Conservation (phyloP, 2,329 filamentous ascomycete genomes). For the Colletotrichum horii region DNA sequence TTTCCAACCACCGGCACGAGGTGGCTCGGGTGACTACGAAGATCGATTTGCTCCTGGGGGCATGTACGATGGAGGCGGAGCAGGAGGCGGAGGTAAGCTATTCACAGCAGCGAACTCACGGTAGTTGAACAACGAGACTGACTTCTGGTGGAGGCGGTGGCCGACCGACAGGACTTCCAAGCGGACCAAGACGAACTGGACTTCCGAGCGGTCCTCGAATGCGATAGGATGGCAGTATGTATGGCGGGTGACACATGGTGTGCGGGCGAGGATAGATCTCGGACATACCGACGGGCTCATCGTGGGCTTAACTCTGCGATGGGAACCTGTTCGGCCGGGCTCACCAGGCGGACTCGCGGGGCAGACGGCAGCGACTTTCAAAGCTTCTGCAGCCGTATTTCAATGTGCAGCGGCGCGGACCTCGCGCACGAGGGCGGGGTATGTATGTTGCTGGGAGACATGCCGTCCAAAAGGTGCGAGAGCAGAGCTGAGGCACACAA, state of each 20-base stretch:
- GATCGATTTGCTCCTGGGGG: conserved; percentile 52
- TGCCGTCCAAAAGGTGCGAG: not conserved
- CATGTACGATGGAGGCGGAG: conserved; percentile 43
- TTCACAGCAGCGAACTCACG: conserved; percentile 51
- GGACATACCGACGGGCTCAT: not conserved
- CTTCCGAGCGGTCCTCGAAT: conserved; percentile 40
- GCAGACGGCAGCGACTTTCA: not conserved
- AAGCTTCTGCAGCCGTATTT: not conserved
- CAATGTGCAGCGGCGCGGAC: not conserved
- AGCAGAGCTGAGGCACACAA: conserved; percentile 14
- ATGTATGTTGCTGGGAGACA: conserved; percentile 16
- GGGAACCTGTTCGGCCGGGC: not conserved
- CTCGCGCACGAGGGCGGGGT: not conserved
- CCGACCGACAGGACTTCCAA: conserved; percentile 48
- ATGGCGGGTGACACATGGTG: not conserved
- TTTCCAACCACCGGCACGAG: conserved; percentile 50
- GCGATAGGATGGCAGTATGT: conserved; percentile 35
- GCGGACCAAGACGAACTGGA: conserved; percentile 44
- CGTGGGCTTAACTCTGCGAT: not conserved
- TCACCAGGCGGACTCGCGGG: not conserved
- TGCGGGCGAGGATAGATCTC: not conserved
- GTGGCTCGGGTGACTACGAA: conserved; percentile 42
- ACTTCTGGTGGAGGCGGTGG: conserved; percentile 41
- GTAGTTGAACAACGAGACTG: conserved; percentile 48
- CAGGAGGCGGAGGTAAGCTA: conserved; percentile 39